Evolutionary conservation across 2,329 filamentous ascomycete species (phyloP), one percentile per base, ranked within the genome.

Genomic region (Scleromitrula shiraiana): DNA sequence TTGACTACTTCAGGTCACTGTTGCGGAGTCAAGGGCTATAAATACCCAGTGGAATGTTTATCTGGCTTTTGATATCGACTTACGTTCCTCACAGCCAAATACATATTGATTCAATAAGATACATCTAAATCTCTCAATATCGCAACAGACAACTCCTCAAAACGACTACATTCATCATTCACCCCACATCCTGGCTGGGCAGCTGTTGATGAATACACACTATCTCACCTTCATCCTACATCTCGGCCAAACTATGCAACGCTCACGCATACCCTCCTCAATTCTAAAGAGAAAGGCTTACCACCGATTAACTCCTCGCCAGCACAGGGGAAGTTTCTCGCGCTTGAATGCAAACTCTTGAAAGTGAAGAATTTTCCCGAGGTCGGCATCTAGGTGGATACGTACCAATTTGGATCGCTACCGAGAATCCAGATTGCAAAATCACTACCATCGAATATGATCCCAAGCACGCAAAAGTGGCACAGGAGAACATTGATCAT

Each of bases 321-420:
- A 1, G 55, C 64, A 7, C 58, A 67, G 36, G 69, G 67, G 24
- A 66, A 68, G 46, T 65, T 64, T 39, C 60, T 73, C 7, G 61
- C 67, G 9, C 54, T 72, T 12, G 68, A 69, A 37, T 62, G 63
- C 42, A 62, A 63, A 38, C 51, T 68, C 27, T 62, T 64, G 1
- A 53, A 59, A 19, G 66, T 65, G 30, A 65, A 65, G 45, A 56
- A 62, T 4, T 64, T 72, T 2, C 70, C 80, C 29, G 76, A 80
- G 57, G 64, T 80, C 40, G 76, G 76, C 20, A 78, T 74, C 59
- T 80, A 22, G 75, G 75, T 10, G 76, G 70, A 7, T 79, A 76
- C 59, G 70, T 69, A 1, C 68, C 71, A 12, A 73, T 78, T 15
- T 32, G 26, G 15, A 32, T 41, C 30, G 39, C 39, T 7, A 41